A percentile compares a stretch with the other conserved stretches of the same genome.
Evolutionary conservation across 1,284 basidiomycete species (phyloP).

Genomic region (Apiotrichum mycotoxinovorans): DNA sequence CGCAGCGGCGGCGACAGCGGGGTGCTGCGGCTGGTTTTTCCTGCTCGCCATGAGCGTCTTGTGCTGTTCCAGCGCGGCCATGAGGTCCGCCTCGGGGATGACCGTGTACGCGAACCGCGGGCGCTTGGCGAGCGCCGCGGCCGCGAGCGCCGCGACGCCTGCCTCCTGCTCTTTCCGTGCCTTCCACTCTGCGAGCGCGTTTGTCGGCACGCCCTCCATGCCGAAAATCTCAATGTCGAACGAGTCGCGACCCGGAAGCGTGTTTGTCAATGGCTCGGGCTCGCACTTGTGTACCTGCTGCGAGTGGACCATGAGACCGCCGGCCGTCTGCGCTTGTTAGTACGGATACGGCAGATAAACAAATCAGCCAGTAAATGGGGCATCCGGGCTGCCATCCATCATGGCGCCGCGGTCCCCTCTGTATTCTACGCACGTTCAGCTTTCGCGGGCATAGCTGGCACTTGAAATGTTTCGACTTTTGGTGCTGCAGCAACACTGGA

Average conservation of each 20-base stretch:
- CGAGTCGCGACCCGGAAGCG: constrained; percentile 89
- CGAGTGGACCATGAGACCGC: constrained; percentile 96
- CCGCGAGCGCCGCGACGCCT: constrained; percentile 69
- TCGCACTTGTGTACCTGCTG: constrained; percentile 98
- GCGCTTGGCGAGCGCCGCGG: constrained; percentile 68
- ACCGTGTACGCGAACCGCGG: constrained; percentile 78
- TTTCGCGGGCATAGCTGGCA: constrained; percentile 92
- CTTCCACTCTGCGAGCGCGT: constrained; percentile 92
- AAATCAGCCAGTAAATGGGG: too few species aligned
- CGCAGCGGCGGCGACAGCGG: constrained; percentile 52
- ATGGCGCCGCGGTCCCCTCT: not conserved
- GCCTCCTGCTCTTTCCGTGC: constrained; percentile 87
- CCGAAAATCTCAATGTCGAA: constrained; percentile 99
- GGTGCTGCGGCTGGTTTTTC: constrained; percentile 44
- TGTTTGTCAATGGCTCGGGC: constrained; percentile 96
- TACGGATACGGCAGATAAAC: too few species aligned
- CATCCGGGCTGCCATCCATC: too few species aligned
- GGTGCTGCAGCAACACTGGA: constrained; percentile 93
- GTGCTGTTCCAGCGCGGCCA: constrained; percentile 80
- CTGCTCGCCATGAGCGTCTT: constrained; percentile 81
- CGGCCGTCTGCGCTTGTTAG: constrained; percentile 60
- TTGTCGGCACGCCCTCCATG: constrained; percentile 96
- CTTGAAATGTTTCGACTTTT: constrained; percentile 99
- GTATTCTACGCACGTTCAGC: constrained; percentile 60
- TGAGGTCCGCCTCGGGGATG: constrained; percentile 76